Base-by-base conservation (phyloP, 2,329 filamentous ascomycete species). In the Colletotrichum chlorophyti region DNA sequence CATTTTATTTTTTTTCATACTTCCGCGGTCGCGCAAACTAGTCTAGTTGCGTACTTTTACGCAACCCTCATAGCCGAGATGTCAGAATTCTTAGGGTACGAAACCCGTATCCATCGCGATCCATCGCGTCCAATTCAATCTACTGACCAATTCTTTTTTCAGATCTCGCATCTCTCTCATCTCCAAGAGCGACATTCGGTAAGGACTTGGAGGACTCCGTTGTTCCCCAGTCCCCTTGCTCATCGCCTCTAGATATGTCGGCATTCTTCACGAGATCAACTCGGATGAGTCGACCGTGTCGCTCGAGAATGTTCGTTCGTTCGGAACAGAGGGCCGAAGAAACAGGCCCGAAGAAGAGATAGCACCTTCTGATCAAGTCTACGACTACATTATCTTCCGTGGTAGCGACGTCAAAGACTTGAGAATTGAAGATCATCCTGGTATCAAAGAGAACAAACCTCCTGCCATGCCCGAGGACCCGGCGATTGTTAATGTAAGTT, bases 381-480 rank as follows among this genome's bases (percentile, higher is more conserved):
- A 97, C 80, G 95, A 98, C 73, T 98, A 97, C 79, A 98, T 99
- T 70, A 93, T 99, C 64, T 99, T 99, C 76, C 90, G 94, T 61
- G 95, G 95, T 67, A 97, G 92, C 74, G 95, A 99, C 80, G 95
- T 99, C 71, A 99, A 99, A 78, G 95, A 99, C 74, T 83, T 99
- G 69, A 91, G 92, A 68, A 94, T 99, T 69, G 93, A 97, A 70
- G 90, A 97, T 68, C 85, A 88, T 41, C 86, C 90, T 35, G 85
- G 87, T 66, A 85, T 86, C 68, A 88, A 91, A 73, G 87, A 93
- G 71, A 88, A 88, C 64, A 87, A 89, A 68, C 88, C 89, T 59
- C 89, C 90, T 49, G 86, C 88, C 64, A 86, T 97, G 69, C 93
- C 93, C 7, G 91, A 97, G 78, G 95, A 99, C 76, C 95, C 95